These are phyloP conservation scores for Syncephalastrum racemosum DNA, from an alignment of 371 early-diverging fungal genomes.

Conservation along the genomic window DNA sequence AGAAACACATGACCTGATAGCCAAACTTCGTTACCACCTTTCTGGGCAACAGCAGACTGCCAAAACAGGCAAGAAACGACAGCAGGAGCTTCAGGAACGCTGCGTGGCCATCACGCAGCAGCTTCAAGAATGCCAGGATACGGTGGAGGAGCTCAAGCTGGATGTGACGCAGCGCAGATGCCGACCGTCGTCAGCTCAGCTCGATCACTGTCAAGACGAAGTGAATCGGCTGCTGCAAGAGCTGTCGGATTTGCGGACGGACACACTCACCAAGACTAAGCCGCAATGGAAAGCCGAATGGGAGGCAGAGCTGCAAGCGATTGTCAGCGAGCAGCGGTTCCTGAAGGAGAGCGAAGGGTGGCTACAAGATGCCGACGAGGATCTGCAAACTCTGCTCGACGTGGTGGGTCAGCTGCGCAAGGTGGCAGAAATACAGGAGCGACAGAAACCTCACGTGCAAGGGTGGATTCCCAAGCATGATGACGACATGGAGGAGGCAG, in stretches of 20 bases:
- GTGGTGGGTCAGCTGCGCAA: conserved; percentile 61
- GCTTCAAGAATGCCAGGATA: conserved; percentile 68
- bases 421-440: conserved; percentile 57
- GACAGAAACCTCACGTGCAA: conserved; percentile 19
- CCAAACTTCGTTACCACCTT: too few species aligned
- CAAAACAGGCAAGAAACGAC: conserved; percentile 16
- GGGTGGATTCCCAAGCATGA: neutral
- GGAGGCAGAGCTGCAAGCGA: conserved; percentile 77
- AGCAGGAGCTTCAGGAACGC: conserved; percentile 54
- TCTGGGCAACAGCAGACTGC: conserved; percentile 18
- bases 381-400: conserved; percentile 53
- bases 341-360: conserved; percentile 74
- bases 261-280: conserved; percentile 46
- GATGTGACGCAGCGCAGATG: conserved; percentile 76
- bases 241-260: conserved; percentile 34
- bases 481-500: too few species aligned
- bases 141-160: conserved; percentile 72
- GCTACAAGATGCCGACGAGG: conserved; percentile 65
- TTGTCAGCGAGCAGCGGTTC: conserved; percentile 77
- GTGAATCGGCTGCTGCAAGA: conserved; percentile 46
- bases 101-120: conserved; percentile 58
- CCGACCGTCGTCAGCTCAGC: conserved; percentile 56
- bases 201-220: conserved; percentile 55
- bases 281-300: conserved; percentile 80
- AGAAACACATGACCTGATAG: too few species aligned